Base-by-base conservation (phyloP, 768 basidiomycete genomes). In the Amanita inopinata region DNA sequence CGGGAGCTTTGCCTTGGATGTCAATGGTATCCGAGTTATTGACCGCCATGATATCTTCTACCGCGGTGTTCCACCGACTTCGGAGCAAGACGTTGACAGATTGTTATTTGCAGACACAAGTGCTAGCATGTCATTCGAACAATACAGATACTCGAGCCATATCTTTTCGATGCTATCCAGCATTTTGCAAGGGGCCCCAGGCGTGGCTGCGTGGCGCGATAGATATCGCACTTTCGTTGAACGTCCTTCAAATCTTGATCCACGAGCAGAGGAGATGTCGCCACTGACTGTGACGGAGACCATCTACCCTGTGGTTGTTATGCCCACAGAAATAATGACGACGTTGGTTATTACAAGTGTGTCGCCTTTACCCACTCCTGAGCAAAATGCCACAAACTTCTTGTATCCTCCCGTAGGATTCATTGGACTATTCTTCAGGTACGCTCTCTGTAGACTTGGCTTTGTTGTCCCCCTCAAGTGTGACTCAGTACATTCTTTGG, bases 361-460 rank as follows among this genome's bases (percentile, higher is more conserved):
- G 23, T 31, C 12, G 32, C n/a, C 18, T 31, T 43, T 24, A 14
- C 25, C 17, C 22, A 33, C 24, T 35, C 36, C 11, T n/a, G 8
- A 46, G 18, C 20, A 46, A 49, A 34, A n/a, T 49, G 36, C 49
- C 46, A 45, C 11, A 47, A 48, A 27, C 27, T n/a, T 8, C 22
- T 12, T 33, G 34, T 40, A 15, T 4, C 28, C 24, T 8, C 56
- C 62, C 14, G 61, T 71, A 1, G 68, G 65, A 12, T 72, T 77
- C 33, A 45, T 57, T 2, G 74, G 76, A 0, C 60, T 89, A 15
- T 90, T 91, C 61, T 90, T 90, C 63, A 86, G 83, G 83, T 80
- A 55, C 0, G n/a, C 9, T 36, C 32, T 18, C 5, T 8, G 1
- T 3, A 32, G 14, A n/a, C n/a, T 24, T 25, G 33, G 14, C 18